Evolutionary conservation across 1,139 yeast species (phyloP).

Genomic region (Debaryomycetaceae sp.): DNA sequence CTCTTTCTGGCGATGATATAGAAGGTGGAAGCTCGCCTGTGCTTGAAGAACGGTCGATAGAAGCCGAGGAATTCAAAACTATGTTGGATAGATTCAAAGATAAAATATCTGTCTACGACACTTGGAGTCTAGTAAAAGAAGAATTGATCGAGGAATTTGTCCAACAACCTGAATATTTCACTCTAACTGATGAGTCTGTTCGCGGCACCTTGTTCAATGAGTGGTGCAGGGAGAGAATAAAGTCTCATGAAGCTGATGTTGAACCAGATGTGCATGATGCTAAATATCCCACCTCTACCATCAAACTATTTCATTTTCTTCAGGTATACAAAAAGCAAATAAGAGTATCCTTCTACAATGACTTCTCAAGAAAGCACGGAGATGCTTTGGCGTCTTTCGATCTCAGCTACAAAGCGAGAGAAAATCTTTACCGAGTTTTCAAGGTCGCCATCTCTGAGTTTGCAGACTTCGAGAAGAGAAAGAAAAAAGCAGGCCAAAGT

Average conservation of each 20-base stretch:
- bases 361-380: conserved; percentile 21
- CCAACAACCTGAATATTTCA: conserved; percentile 28
- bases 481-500: conserved; percentile 16
- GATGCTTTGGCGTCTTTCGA: conserved; percentile 8
- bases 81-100: conserved; percentile 23
- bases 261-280: background rate
- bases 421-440: conserved; percentile 20
- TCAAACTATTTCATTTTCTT: conserved; percentile 21
- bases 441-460: conserved; percentile 25
- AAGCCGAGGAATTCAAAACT: conserved; percentile 14
- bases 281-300: conserved; percentile 24
- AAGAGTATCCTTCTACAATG: conserved; percentile 24
- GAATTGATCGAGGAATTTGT: conserved; percentile 29
- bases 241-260: conserved; percentile 1
- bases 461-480: conserved; percentile 21
- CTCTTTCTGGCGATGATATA: conserved; percentile 4
- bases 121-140: conserved; percentile 42
- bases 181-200: conserved; percentile 15
- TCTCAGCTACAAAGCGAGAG: conserved; percentile 16
- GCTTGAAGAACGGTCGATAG: conserved; percentile 11
- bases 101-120: conserved; percentile 30
- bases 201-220: conserved; percentile 27
- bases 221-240: conserved; percentile 23
- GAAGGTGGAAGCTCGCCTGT: conserved; percentile 18
- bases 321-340: conserved; percentile 31